Conservation (phyloP, 2,329 filamentous ascomycete genomes). For the Pseudocercospora pini-densiflorae region DNA sequence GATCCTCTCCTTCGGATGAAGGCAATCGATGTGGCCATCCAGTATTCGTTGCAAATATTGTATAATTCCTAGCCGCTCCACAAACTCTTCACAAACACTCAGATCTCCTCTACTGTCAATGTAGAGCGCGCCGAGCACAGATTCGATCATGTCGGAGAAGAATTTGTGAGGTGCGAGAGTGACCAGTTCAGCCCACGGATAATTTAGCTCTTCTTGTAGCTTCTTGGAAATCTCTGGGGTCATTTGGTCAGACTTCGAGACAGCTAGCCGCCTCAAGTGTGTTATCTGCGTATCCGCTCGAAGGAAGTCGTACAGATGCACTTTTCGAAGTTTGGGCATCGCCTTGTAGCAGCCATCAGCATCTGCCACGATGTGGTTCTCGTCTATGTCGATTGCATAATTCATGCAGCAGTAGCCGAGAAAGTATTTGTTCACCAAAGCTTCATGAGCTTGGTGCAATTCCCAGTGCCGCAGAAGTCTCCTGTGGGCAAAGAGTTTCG, state of each 20-base stretch:
- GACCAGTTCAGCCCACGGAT: constrained; percentile 78
- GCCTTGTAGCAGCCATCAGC: constrained; percentile 18
- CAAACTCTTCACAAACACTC: constrained; percentile 61
- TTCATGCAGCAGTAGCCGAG: constrained; percentile 77
- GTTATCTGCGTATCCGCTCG: constrained; percentile 49
- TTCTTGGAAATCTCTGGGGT: constrained; percentile 55
- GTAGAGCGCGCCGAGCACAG: constrained; percentile 79
- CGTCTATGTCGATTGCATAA: constrained; percentile 46
- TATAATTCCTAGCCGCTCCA: constrained; percentile 69
- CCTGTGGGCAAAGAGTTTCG: constrained; percentile 60
- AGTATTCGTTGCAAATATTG: constrained; percentile 66
- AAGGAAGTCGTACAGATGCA: constrained; percentile 39
- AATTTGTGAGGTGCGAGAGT: constrained; percentile 73
- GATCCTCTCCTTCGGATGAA: constrained; percentile 70
- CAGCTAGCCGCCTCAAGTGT: constrained; percentile 50
- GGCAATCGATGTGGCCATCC: constrained; percentile 56
- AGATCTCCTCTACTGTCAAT: constrained; percentile 72
- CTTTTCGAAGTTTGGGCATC: not conserved
- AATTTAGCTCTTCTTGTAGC: constrained; percentile 58
- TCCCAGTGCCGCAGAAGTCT: constrained; percentile 55
- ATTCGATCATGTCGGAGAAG: constrained; percentile 83
- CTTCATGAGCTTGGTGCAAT: constrained; percentile 79
- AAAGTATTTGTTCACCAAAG: constrained; percentile 79
- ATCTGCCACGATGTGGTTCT: constrained; percentile 29
- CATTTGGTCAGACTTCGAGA: constrained; percentile 54